Conservation (phyloP, 495 filamentous ascomycete species). For the Penicillium pancosmium region DNA sequence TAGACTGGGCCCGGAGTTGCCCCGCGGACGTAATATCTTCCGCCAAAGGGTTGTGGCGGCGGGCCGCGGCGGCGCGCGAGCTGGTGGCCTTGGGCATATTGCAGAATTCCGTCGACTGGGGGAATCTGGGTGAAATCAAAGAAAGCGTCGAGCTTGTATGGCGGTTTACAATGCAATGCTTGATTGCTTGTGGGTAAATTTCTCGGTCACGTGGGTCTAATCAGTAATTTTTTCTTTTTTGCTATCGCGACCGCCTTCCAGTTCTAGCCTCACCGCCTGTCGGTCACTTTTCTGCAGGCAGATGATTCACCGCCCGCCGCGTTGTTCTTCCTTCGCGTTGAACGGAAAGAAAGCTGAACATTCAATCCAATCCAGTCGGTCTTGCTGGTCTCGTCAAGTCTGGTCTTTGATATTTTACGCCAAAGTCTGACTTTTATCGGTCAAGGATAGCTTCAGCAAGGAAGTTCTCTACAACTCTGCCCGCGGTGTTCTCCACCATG, state of each 20-base stretch:
- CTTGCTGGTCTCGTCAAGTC: neutral
- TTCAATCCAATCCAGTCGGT: neutral
- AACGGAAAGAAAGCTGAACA: neutral
- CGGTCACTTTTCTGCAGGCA: conserved; percentile 22
- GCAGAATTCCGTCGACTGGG: conserved; percentile 6
- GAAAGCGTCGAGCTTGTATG: conserved; percentile 9
- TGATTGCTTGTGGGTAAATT: conserved; percentile 45
- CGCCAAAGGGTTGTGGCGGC: conserved; percentile 72
- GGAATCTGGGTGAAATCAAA: neutral
- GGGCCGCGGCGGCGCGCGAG: conserved; percentile 42
- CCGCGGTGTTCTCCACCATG: conserved; percentile 24
- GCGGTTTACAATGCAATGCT: conserved; percentile 8
- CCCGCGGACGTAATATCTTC: conserved; percentile 69
- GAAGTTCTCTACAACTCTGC: no score
- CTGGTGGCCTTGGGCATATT: conserved; percentile 50
- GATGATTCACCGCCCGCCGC: neutral
- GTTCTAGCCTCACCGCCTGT: conserved; percentile 24
- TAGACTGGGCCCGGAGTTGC: conserved; percentile 58
- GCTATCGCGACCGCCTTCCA: conserved; percentile 24
- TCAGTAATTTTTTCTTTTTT: conserved; percentile 35
- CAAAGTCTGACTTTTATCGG: neutral
- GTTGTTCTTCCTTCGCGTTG: conserved; percentile 2
- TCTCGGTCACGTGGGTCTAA: conserved; percentile 39
- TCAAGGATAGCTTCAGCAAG: no score
- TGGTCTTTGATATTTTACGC: neutral